A percentile compares a stretch with the other conserved stretches of the same genome.
These are phyloP conservation scores for Hygrocybe coccinea DNA, from an alignment of 768 basidiomycete species.

Conservation along the genomic window DNA sequence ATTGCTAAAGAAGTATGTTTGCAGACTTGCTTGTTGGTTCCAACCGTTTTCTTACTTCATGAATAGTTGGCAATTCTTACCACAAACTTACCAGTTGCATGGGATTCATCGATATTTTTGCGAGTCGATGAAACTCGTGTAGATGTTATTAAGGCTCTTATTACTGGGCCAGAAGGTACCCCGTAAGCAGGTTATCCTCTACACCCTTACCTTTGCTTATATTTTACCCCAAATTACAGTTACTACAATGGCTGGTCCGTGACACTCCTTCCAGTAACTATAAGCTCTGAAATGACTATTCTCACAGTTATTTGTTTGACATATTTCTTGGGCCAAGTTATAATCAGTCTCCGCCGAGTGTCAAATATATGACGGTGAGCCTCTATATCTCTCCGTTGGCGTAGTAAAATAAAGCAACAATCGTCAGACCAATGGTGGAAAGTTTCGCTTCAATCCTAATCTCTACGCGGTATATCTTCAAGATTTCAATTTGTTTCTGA, in stretches of 20 bases:
- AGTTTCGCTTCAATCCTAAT: slow-evolving; percentile 91
- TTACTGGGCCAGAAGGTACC: slow-evolving; percentile 90
- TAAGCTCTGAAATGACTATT: slow-evolving; percentile 11
- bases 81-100: slow-evolving; percentile 89
- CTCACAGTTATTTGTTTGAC: slow-evolving; percentile 69
- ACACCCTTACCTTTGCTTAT: slow-evolving; percentile 4
- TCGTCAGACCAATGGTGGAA: slow-evolving; percentile 75
- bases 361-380: slow-evolving; percentile 58
- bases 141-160: slow-evolving; percentile 87
- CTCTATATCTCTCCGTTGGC: not conserved
- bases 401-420: slow-evolving; percentile 1
- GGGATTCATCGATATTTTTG: slow-evolving; percentile 91
- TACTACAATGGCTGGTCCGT: slow-evolving; percentile 88
- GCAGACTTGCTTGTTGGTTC: not conserved
- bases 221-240: slow-evolving; percentile 32
- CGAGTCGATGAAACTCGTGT: slow-evolving; percentile 89
- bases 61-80: slow-evolving; percentile 83
- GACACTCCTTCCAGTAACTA: not conserved
- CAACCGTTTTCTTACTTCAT: not conserved
- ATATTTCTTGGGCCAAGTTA: slow-evolving; percentile 89
- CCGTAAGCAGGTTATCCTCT: slow-evolving; percentile 53
- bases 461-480: slow-evolving; percentile 70
- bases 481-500: not conserved
- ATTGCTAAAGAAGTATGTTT: slow-evolving; percentile 84
- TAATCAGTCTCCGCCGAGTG: slow-evolving; percentile 77